A percentile compares a stretch with the other conserved stretches of the same genome.
Conservation (phyloP, 495 filamentous ascomycete species). For the Xylaria sp. region DNA sequence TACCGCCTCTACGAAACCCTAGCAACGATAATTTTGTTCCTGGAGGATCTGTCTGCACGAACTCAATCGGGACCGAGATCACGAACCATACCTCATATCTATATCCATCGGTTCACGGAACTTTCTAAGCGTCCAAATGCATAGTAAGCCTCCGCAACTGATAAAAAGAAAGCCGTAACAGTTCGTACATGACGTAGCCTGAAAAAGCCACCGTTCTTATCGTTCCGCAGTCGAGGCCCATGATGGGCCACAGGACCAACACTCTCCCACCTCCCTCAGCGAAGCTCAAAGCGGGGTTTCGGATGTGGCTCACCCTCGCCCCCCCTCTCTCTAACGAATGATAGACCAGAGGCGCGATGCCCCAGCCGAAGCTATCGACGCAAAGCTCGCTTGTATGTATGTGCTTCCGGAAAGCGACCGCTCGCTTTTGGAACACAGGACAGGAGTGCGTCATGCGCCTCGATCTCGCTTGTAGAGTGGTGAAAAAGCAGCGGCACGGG, state of each 20-base stretch:
- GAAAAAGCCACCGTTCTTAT: neutral
- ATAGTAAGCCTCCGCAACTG: neutral
- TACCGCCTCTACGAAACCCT: no score
- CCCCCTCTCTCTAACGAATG: neutral
- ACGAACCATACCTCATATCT: neutral
- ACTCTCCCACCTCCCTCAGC: neutral
- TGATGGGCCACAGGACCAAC: neutral
- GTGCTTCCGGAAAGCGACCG: neutral
- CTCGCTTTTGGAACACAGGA: neutral
- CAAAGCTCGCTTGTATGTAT: neutral
- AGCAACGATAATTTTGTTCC: no score
- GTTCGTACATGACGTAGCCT: neutral
- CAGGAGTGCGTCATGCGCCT: neutral
- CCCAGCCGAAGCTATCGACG: neutral
- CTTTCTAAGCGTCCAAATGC: neutral
- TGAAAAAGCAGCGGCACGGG: neutral
- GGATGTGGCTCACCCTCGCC: neutral
- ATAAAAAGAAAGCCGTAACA: neutral
- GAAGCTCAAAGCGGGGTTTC: neutral
- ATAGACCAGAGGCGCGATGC: neutral
- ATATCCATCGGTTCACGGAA: neutral
- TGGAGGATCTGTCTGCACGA: neutral
- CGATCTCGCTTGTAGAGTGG: no score
- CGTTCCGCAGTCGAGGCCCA: neutral
- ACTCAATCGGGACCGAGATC: neutral